Evolutionary conservation across 1,139 yeast species (phyloP).

Genomic region (Kazachstania sp.): DNA sequence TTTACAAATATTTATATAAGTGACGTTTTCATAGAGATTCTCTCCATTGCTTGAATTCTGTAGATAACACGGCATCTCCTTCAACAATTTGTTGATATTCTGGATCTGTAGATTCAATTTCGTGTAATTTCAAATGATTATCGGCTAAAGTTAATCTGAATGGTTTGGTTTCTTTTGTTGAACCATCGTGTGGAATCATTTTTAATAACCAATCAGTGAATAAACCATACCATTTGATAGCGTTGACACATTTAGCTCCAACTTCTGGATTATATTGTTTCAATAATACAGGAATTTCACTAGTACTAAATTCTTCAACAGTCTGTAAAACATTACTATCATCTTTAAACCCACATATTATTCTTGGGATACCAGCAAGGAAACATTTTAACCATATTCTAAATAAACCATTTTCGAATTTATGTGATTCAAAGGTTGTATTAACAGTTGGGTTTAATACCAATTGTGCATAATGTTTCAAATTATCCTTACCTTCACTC

Average conservation of each 20-base stretch:
- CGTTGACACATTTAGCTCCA: constrained; percentile 59
- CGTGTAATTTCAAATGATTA: constrained; percentile 36
- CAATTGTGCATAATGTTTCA: constrained; percentile 75
- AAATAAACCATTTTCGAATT: constrained; percentile 65
- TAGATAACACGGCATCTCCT: constrained; percentile 38
- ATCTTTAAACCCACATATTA: constrained; percentile 83
- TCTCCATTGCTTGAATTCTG: constrained; percentile 65
- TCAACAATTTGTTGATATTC: constrained; percentile 29
- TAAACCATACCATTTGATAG: constrained; percentile 80
- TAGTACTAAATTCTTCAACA: constrained; percentile 70
- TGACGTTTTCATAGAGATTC: constrained; percentile 2
- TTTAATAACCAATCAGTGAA: constrained; percentile 66
- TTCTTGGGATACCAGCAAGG: constrained; percentile 66
- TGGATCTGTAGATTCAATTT: constrained; percentile 28
- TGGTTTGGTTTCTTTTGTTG: constrained; percentile 32
- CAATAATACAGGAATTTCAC: constrained; percentile 60
- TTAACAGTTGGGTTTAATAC: constrained; percentile 59
- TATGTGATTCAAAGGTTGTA: constrained; percentile 28
- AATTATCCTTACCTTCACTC: constrained; percentile 44
- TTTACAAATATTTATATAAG: constrained; percentile 1
- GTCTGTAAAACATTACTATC: constrained; percentile 51
- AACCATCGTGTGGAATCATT: constrained; percentile 43
- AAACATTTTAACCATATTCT: constrained; percentile 93
- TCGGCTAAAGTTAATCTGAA: constrained; percentile 39
- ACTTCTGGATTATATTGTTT: constrained; percentile 38